Base-by-base conservation (phyloP, 2,329 filamentous ascomycete species). In the Ceratocystis lukuohia region DNA sequence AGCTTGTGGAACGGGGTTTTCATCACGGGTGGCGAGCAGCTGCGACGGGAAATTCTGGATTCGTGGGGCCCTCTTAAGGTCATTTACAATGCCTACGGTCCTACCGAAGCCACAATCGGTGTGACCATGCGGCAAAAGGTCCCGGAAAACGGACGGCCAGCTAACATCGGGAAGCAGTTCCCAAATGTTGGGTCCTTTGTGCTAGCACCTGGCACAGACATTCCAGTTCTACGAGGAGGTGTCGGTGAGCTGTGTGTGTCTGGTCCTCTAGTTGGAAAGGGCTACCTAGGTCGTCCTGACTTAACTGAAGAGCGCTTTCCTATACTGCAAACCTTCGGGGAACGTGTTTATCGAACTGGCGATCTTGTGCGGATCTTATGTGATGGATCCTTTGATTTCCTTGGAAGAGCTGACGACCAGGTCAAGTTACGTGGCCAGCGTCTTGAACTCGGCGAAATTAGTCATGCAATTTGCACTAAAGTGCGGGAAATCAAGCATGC, bases 81-180 rank as follows among this genome's bases (percentile, higher is more conserved):
- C 56, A 91, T 97, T 15, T 93, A 96, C 77, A 96, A 96, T 71
- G 91, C 91, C 2, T 91, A 96, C 70, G 92, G 92, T 0, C 93
- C 92, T 0, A 96, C 92, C 0, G 93, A 96, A 74, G 88, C 90
- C 0, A 96, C 92, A 0, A 96, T 96, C 69, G 92, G 92, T 4
- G 88, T 92, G 45, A 96, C 92, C 0, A 95, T 94, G 82, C 92
- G 88, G 71, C 86, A 87, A n/a, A 82, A 89, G 44, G 89, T 96
- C 6, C 88, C 89, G 0, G 75, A 78, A 22, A 88, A 88, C 69
- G 91, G 90, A 0, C 88, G 91, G 37, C 85, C 92, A 0, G 88
- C 90, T 10, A 96, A 96, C 71, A 96, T 96, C 70, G 92, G 92
- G 0, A 82, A 80, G 30, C 88, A 91, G 69, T 96, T 96, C 70